Base-by-base conservation (phyloP, 2,329 filamentous ascomycete species). In the Camptophora hylomeconis region DNA sequence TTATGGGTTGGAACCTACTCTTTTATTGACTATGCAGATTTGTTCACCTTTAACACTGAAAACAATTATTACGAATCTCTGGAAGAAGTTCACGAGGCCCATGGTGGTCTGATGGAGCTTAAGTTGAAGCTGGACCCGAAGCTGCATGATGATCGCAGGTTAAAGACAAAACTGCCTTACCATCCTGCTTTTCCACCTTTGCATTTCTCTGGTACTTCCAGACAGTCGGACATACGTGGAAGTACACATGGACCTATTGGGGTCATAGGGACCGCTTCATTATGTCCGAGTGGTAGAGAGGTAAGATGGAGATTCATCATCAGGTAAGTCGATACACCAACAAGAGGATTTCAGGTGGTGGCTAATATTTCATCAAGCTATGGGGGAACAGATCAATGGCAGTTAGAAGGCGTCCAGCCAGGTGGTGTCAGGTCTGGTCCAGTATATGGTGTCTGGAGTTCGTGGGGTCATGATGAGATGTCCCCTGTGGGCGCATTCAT, bases 261-360 rank as follows among this genome's bases (percentile, higher is more conserved):
- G 3, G 34, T 45, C 5, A 28, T 37, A 15, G 42, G 42, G 9
- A 30, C 27, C 12, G 37, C 27, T 2, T 30, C 35, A 20, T 32
- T 45, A 12, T 31, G 38, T 3, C 38, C 38, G 4, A 35, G 41
- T 7, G 39, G 36, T 8, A 32, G 37, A 20, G 39, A 44, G 22
- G 42, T 44, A 4, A 30, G 40, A 28, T 45, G 42, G 42, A 30
- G 34, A 16, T 42, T 40, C 22, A 36, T 45, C 28, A 39, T 45
- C 27, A 16, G 22, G 29, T 31, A 26, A 26, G 29, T 31, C 10
- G 7, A 9, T 26, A 10, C 3, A 7, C 15, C 10, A 5, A 7
- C 10, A 13, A 10, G 8, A 20, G 12, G 26, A 16, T 16, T 17
- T 12, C 5, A 16, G 11, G 17, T 3, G 3, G 6, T 9, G 23